Percentiles rank a stretch among this genome's conserved stretches.
These are phyloP conservation scores for Speleostelium caveatum DNA, from an alignment of 78 protist species.

Conservation along the genomic window DNA sequence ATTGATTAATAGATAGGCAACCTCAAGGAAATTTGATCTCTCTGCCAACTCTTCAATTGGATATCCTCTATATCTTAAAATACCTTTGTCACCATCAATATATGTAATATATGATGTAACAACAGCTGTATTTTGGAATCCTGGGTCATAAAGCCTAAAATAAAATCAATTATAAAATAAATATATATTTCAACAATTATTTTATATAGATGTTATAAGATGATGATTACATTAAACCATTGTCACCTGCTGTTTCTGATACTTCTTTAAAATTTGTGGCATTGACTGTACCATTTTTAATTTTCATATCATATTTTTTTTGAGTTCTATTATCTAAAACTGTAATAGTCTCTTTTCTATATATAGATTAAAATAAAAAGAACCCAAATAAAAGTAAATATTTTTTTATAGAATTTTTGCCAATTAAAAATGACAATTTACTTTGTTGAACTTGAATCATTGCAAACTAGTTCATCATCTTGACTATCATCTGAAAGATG, in stretches of 20 bases:
- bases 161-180: too few species aligned
- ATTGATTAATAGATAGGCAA: constrained; percentile 66
- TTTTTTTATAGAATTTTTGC: background rate
- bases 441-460: constrained; percentile 4
- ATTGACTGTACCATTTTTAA: constrained; percentile 44
- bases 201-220: too few species aligned
- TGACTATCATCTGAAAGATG: constrained; percentile 13
- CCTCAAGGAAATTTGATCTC: constrained; percentile 76
- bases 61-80: constrained; percentile 79
- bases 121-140: constrained; percentile 77
- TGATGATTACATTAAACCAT: constrained; percentile 76
- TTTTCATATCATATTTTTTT: constrained; percentile 42
- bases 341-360: constrained; percentile 43
- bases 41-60: constrained; percentile 86
- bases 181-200: background rate
- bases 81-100: constrained; percentile 85
- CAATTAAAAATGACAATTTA: background rate
- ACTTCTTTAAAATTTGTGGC: constrained; percentile 41
- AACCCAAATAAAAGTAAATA: background rate
- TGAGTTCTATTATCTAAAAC: constrained; percentile 67
- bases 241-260: constrained; percentile 17
- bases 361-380: background rate
- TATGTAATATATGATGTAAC: constrained; percentile 65
- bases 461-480: constrained; percentile 6
- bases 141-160: constrained; percentile 86